These are phyloP conservation scores for Agaricus subrufescens DNA, from an alignment of 768 basidiomycete species.

Conservation along the genomic window DNA sequence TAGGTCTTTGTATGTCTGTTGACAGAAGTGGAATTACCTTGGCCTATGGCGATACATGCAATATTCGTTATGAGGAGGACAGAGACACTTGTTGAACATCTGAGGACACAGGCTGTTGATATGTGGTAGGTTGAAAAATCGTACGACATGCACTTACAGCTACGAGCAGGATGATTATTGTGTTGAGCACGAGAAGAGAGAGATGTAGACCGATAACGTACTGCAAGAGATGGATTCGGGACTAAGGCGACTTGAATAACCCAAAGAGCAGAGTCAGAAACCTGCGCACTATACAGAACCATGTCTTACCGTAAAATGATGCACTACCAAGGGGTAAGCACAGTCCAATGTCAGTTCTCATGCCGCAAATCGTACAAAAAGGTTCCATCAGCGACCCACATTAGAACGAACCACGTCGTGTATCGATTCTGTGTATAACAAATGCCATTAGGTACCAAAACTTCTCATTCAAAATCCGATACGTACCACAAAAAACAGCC, in stretches of 20 bases:
- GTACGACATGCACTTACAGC: neutral
- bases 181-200: neutral
- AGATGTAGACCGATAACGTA: neutral
- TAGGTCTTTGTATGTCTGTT: too few relatives aligned
- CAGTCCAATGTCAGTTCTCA: too few relatives aligned
- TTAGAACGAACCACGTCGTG: constrained; percentile 3
- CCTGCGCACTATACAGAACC: too few relatives aligned
- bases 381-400: neutral
- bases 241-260: neutral
- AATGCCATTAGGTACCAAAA: neutral
- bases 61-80: neutral
- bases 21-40: neutral
- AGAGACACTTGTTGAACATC: neutral
- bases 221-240: constrained; percentile 6
- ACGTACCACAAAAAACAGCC: constrained; percentile 4
- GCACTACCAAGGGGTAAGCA: neutral
- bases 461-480: neutral
- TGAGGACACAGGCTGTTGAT: neutral
- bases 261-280: neutral
- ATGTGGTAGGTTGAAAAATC: neutral
- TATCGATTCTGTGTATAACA: neutral
- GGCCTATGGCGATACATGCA: constrained; percentile 1
- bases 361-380: neutral
- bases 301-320: constrained; percentile 3
- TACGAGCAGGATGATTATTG: neutral